Percentiles rank a stretch among this genome's conserved stretches.
phyloP scores from a whole-genome alignment of 768 basidiomycete genomes.

The Phylloporus sp. region DNA sequence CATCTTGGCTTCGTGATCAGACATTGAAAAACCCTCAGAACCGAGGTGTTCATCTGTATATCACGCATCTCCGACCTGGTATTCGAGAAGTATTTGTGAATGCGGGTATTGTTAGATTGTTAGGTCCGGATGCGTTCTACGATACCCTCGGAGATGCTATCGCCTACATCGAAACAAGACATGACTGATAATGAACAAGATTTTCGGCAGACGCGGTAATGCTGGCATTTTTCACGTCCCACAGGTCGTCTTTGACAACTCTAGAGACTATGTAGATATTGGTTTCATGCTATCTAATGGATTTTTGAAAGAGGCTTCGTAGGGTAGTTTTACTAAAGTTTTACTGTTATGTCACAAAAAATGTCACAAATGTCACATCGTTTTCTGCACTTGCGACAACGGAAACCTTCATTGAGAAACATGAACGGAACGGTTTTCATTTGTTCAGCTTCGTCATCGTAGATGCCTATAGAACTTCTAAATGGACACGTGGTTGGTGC shows the following conservation, averaged over 20 bases:
- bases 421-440: no score
- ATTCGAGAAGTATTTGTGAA: slow-evolving; percentile 39
- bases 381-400: no score
- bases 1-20: not conserved
- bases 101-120: slow-evolving; percentile 41
- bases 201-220: not conserved
- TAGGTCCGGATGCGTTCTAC: slow-evolving; percentile 44
- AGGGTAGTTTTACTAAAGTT: no score
- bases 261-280: not conserved
- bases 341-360: no score
- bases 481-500: no score
- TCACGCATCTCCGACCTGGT: slow-evolving; percentile 41
- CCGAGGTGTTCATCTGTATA: slow-evolving; percentile 43
- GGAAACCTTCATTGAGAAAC: no score
- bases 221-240: not conserved
- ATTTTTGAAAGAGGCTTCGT: no score
- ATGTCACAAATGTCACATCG: no score
- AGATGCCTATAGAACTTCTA: no score
- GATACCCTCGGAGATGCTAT: slow-evolving; percentile 44
- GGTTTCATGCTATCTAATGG: no score
- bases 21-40: slow-evolving; percentile 24
- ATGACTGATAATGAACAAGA: slow-evolving; percentile 4
- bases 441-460: no score
- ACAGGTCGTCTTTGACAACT: not conserved
- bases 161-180: slow-evolving; percentile 30